Conservation (phyloP, 805 yeast genomes). For the Barnettozyma vustinii region DNA sequence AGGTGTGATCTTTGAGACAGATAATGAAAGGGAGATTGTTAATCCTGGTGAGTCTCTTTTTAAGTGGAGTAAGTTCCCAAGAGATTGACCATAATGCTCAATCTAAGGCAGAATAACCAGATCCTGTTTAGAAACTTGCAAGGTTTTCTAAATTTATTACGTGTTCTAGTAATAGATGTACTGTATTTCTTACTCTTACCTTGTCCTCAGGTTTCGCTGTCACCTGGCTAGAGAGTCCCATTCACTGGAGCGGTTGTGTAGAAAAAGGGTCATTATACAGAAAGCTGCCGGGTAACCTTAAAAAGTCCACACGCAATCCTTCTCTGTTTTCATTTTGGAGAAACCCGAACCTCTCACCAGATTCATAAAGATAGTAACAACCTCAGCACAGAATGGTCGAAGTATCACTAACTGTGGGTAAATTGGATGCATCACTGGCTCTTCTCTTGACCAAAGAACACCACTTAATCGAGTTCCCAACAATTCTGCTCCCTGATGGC, state of each 20-base stretch:
- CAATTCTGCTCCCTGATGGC: slow-evolving; percentile 83
- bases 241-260: too few relatives aligned
- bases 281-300: too few relatives aligned
- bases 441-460: slow-evolving; percentile 85
- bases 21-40: slow-evolving; percentile 36
- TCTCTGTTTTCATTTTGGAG: too few relatives aligned
- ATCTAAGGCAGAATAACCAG: too few relatives aligned
- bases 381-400: slow-evolving; percentile 53
- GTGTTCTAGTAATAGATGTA: too few relatives aligned
- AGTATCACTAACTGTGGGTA: slow-evolving; percentile 91
- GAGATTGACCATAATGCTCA: not conserved
- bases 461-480: slow-evolving; percentile 95
- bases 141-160: too few relatives aligned
- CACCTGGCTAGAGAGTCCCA: too few relatives aligned
- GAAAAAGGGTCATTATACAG: too few relatives aligned
- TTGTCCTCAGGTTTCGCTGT: too few relatives aligned
- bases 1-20: slow-evolving; percentile 28
- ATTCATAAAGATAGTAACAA: not conserved
- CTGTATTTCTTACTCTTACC: too few relatives aligned
- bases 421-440: slow-evolving; percentile 92
- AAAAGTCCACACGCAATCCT: too few relatives aligned
- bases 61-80: slow-evolving; percentile 34
- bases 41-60: slow-evolving; percentile 40
- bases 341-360: too few relatives aligned
- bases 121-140: not conserved